phyloP scores from a whole-genome alignment of 2,329 filamentous ascomycete species.

The Aspergillus spinulosporus region DNA sequence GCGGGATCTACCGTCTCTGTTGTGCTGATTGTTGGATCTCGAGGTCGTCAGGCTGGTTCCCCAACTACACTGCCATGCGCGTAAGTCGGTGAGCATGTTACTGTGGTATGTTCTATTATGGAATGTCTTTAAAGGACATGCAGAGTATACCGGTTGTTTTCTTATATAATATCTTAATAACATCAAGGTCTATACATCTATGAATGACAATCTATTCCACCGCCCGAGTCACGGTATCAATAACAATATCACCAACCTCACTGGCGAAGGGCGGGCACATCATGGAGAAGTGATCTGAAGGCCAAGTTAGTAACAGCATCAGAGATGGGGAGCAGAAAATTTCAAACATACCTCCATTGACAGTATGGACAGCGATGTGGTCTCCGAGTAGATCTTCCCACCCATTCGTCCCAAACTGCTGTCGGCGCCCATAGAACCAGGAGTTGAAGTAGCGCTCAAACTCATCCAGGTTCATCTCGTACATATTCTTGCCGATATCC shows the following conservation, averaged over 20 bases:
- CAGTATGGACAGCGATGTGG: conserved; percentile 1
- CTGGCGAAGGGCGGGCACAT: conserved; percentile 1
- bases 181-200: too few species aligned
- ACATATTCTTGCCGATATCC: conserved; percentile 5
- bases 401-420: conserved; percentile 13
- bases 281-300: conserved; percentile 7
- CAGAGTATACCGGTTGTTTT: too few species aligned
- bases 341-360: conserved; percentile 6
- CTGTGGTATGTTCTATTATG: too few species aligned
- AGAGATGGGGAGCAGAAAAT: background rate
- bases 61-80: too few species aligned
- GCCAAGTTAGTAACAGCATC: background rate
- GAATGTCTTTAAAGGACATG: too few species aligned
- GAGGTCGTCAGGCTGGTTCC: too few species aligned
- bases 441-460: conserved; percentile 5
- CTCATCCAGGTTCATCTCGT: conserved; percentile 5
- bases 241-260: background rate
- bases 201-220: background rate
- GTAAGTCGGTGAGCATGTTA: too few species aligned
- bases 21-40: too few species aligned
- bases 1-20: too few species aligned
- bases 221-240: background rate
- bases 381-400: conserved; percentile 6
- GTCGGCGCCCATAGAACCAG: conserved; percentile 6
- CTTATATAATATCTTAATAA: too few species aligned